Conservation (phyloP, 2,329 filamentous ascomycete genomes). For the Talaromyces sp. region DNA sequence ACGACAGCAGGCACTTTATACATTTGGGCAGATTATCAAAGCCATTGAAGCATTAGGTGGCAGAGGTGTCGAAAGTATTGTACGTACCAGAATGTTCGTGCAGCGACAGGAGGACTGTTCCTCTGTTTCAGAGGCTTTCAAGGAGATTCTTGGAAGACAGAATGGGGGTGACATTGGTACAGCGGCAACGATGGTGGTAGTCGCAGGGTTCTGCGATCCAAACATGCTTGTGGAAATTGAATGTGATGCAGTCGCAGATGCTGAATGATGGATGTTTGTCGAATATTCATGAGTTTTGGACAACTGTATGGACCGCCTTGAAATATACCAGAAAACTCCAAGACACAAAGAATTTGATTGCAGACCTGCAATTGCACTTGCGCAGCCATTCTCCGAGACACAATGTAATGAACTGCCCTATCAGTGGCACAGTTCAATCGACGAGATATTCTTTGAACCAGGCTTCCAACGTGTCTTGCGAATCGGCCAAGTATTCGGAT, state of each 20-base stretch:
- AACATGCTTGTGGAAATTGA: slow-evolving; percentile 10
- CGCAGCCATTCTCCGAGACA: no score
- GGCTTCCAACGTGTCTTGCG: neutral
- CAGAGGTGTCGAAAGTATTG: slow-evolving; percentile 27
- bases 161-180: slow-evolving; percentile 24
- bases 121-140: slow-evolving; percentile 27
- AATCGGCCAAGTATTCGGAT: neutral
- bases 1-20: slow-evolving; percentile 27
- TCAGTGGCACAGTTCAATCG: neutral
- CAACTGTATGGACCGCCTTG: neutral
- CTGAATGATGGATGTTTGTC: neutral
- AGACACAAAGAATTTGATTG: no score
- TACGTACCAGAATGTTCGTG: slow-evolving; percentile 35
- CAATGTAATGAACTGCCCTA: neutral
- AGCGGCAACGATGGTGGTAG: slow-evolving; percentile 36
- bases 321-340: neutral
- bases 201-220: slow-evolving; percentile 2
- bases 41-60: slow-evolving; percentile 32
- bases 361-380: neutral
- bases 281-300: neutral
- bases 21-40: slow-evolving; percentile 25
- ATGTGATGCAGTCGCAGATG: slow-evolving; percentile 5
- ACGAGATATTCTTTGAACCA: neutral
- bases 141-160: slow-evolving; percentile 25
- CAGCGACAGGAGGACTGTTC: slow-evolving; percentile 26